Evolutionary conservation across 805 yeast species (phyloP), one percentile per base, ranked within the genome.

Genomic region (Metschnikowia amazonensis): DNA sequence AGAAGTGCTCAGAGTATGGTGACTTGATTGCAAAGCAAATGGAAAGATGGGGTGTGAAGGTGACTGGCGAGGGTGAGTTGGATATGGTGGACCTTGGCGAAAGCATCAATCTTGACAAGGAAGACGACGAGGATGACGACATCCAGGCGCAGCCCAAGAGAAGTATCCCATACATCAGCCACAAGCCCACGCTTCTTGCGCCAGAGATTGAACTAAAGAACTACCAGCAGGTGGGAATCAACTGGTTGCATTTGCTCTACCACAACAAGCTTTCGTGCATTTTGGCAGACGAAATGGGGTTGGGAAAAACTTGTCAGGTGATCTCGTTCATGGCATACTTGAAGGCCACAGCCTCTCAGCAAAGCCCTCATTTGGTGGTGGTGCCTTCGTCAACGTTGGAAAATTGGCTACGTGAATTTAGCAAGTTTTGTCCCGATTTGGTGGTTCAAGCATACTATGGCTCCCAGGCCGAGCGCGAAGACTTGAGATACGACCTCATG

Each of bases 241-340:
- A 94, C 63, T 94, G 99, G 99, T 71, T 94, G 44, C 76, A 82
- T 50, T 64, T 92, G 44, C 72, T 94, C 25, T 94, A 92, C 63
- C 80, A 79, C 47, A 81, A 85, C 59, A 76, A 81, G 14, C 72
- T 94, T 46, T 89, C 97, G 5, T 90, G 99, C 67, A 94, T 94
- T 46, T 71, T 94, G 40, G 99, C 99, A 0, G 99, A 94, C 68
- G 99, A 94, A 63, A 94, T 94, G 99, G 99, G 96, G 4, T 72
- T 94, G 40, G 99, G 99, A 48, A 94, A 94, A 62, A 94, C 99
- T 0, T 86, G 96, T 62, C 98, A 94, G 67, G 96, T 94, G 27
- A 92, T 94, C 66, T 77, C 97, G 6, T 94, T 94, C 60, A 69
- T 94, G 60, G 89, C 98, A 1, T 82, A 85, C 59, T 74, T 94